Percentiles rank a stretch among this genome's conserved stretches.
Conservation (phyloP, 495 filamentous ascomycete species). For the Penicillium paxilli region DNA sequence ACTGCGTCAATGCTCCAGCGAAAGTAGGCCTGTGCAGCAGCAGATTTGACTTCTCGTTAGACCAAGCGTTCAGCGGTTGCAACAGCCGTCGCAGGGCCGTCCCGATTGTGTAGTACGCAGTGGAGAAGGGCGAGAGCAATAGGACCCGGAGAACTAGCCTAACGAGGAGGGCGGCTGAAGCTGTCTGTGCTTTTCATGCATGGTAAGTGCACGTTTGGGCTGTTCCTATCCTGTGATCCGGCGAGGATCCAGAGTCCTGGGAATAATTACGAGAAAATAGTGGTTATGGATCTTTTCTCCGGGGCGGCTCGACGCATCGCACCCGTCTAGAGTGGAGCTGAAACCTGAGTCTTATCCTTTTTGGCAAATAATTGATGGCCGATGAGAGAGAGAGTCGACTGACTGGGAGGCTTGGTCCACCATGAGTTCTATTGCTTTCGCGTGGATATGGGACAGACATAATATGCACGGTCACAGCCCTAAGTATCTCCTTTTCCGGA, state of each 20-base stretch:
- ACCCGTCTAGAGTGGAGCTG: not conserved
- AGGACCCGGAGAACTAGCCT: constrained; percentile 13
- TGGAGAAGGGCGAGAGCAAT: not conserved
- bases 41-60: not conserved
- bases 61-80: not conserved
- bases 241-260: not conserved
- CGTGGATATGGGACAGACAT: not conserved
- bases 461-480: not conserved
- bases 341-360: not conserved
- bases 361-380: not conserved
- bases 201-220: constrained; percentile 2
- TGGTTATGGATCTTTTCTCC: not conserved
- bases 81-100: not conserved
- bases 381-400: not conserved
- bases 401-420: not conserved
- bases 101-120: not conserved
- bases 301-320: not conserved
- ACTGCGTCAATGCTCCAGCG: not conserved
- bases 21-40: not conserved
- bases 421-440: not conserved
- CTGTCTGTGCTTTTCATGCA: constrained; percentile 12
- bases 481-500: constrained; percentile 7
- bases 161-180: constrained; percentile 12
- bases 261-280: not conserved
- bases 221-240: constrained; percentile 15